A percentile compares a stretch with the other conserved stretches of the same genome.
These are phyloP conservation scores for Paulownia fortunei DNA, from an alignment of 257 asterid species.

Conservation along the genomic window DNA sequence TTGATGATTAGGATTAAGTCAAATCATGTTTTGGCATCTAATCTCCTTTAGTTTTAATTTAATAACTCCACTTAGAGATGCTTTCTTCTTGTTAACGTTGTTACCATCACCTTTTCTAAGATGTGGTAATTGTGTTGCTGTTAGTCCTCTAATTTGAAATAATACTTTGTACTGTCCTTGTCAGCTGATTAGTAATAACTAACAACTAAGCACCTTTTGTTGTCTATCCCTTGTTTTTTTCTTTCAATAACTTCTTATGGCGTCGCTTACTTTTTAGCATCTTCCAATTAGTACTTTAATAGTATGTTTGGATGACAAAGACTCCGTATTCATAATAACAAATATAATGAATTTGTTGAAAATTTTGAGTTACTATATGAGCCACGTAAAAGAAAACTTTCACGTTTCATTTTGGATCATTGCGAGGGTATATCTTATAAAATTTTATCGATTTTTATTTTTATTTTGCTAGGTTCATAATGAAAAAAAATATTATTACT, in stretches of 20 bases:
- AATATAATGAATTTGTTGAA: too few species aligned
- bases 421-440: too few species aligned
- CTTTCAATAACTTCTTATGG: background rate
- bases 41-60: constrained; percentile 29
- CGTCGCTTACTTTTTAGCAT: background rate
- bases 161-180: constrained; percentile 25
- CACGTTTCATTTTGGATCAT: too few species aligned
- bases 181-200: constrained; percentile 32
- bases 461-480: too few species aligned
- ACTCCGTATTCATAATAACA: too few species aligned
- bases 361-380: too few species aligned
- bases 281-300: too few species aligned
- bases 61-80: constrained; percentile 48
- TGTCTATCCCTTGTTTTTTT: background rate
- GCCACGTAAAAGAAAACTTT: too few species aligned
- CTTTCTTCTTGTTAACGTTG: constrained; percentile 16
- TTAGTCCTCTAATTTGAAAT: constrained; percentile 44
- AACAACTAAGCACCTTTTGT: constrained; percentile 3
- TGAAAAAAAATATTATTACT: too few species aligned
- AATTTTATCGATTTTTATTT: too few species aligned
- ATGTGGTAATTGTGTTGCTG: constrained; percentile 30
- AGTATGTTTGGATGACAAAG: too few species aligned
- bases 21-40: constrained; percentile 38
- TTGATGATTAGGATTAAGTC: constrained; percentile 7
- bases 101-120: constrained; percentile 33